Base-by-base conservation (phyloP, 2,329 filamentous ascomycete species). In the Neophaeococcomyces mojaviensis region DNA sequence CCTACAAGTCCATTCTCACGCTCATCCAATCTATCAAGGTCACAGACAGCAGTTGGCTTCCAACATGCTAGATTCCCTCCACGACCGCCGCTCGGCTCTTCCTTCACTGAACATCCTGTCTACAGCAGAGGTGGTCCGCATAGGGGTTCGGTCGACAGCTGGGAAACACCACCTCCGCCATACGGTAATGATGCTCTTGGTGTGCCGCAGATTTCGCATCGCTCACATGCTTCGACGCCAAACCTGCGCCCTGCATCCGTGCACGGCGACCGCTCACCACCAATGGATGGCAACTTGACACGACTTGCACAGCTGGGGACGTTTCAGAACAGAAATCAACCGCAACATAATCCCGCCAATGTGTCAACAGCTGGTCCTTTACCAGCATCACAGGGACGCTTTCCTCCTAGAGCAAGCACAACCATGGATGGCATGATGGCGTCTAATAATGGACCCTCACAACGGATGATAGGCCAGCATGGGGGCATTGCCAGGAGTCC, bases 1-100 rank as follows among this genome's bases (percentile, higher is more conserved):
- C 7, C n/a, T 9, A n/a, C 39, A 6, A 46, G 43, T 15, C 20
- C 45, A 24, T 3, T 44, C 9, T 13, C 43, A 39, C 37, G 42
- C 12, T 36, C 44, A 12, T 32, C 48, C n/a, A 50, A 46, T 22
- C 31, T 57, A 20, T 52, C 55, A 18, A 49, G 55, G 20, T 49
- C 53, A n/a, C 48, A 48, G 31, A 69, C 68, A 1, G 82, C 83
- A n/a, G 83, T 82, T 26, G 83, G 84, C 20, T 78, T 79, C 9
- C 85, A 79, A 53, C 78, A 83, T 39, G 76, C 77, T 16, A 72
- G 82, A 41, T 73, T 85, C 53, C 79, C 77, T 49, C 67, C 73
- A 44, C 66, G 78, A 33, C 54, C 55, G 12, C 55, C 55, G 18
- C 49, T 57, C 10, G 49, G 48, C 12, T 44, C 51, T n/a, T 49